phyloP scores from a whole-genome alignment of 495 filamentous ascomycete species.

The Talaromyces borbonicus region DNA sequence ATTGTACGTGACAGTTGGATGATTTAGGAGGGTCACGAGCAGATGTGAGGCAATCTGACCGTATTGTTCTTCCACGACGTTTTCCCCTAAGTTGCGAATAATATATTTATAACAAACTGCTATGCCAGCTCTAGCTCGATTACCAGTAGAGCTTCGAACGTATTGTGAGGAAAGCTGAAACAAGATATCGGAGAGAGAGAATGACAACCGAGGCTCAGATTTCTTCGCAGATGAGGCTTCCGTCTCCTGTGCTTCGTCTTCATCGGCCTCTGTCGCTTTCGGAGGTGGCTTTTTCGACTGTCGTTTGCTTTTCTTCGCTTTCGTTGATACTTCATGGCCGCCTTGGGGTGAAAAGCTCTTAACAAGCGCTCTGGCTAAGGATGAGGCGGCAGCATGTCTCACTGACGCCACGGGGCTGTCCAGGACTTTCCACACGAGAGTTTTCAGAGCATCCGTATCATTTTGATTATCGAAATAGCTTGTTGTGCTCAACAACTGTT shows the following conservation, averaged over 20 bases:
- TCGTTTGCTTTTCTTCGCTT: constrained; percentile 65
- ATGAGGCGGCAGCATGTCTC: constrained; percentile 79
- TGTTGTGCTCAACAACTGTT: constrained; percentile 59
- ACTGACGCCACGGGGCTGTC: constrained; percentile 67
- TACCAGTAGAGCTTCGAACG: constrained; percentile 66
- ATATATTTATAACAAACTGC: constrained; percentile 79
- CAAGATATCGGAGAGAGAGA: constrained; percentile 71
- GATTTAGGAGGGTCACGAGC: constrained; percentile 67
- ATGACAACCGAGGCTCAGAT: constrained; percentile 52
- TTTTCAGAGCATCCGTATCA: constrained; percentile 82
- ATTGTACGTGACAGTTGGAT: constrained; percentile 66
- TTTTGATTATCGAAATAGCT: constrained; percentile 77
- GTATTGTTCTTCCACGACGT: constrained; percentile 70
- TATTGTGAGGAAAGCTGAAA: constrained; percentile 77
- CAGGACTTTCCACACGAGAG: constrained; percentile 70
- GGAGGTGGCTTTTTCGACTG: constrained; percentile 58
- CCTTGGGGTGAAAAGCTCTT: constrained; percentile 64
- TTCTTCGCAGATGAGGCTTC: constrained; percentile 67
- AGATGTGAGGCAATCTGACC: constrained; percentile 70
- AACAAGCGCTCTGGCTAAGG: constrained; percentile 66
- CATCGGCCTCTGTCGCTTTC: constrained; percentile 57
- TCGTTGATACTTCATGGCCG: constrained; percentile 43
- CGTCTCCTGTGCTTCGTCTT: constrained; percentile 63
- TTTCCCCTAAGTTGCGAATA: constrained; percentile 62
- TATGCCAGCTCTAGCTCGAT: constrained; percentile 71